These are phyloP conservation scores for Scheffersomyces lignosus DNA, from an alignment of 805 yeast species.

Conservation along the genomic window DNA sequence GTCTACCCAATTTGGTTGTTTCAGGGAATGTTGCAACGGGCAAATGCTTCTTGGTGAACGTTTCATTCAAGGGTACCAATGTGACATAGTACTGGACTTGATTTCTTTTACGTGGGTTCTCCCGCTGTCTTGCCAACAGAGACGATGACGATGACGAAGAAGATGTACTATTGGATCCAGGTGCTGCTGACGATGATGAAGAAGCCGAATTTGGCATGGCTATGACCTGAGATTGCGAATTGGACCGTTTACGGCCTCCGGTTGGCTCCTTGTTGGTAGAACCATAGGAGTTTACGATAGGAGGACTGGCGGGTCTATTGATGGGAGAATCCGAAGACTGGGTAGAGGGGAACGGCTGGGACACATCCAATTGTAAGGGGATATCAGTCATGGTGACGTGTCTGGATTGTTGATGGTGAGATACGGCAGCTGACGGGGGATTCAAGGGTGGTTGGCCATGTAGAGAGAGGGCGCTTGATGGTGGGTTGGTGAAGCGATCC, in stretches of 20 bases:
- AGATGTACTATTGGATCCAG: neutral
- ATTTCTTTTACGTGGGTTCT: conserved; percentile 23
- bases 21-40: conserved; percentile 82
- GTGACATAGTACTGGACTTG: conserved; percentile 59
- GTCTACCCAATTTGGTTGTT: conserved; percentile 85
- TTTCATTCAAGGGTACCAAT: conserved; percentile 72
- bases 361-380: conserved; percentile 22
- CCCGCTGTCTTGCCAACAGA: conserved; percentile 7
- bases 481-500: no score
- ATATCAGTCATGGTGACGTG: conserved; percentile 16
- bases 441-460: no score
- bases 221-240: conserved; percentile 43
- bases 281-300: no score
- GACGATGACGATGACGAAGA: conserved; percentile 3
- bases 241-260: conserved; percentile 32
- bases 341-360: conserved; percentile 7
- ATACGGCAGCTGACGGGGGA: no score
- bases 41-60: conserved; percentile 77
- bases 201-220: conserved; percentile 19
- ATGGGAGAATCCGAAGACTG: conserved; percentile 2
- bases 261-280: conserved; percentile 4
- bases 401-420: no score
- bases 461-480: no score
- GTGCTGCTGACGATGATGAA: conserved; percentile 8
- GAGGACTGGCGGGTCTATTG: conserved; percentile 1